Percentiles rank a stretch among this genome's conserved stretches.
These are phyloP conservation scores for Porodaedalea pini DNA, from an alignment of 1,284 basidiomycete genomes.

Conservation along the genomic window DNA sequence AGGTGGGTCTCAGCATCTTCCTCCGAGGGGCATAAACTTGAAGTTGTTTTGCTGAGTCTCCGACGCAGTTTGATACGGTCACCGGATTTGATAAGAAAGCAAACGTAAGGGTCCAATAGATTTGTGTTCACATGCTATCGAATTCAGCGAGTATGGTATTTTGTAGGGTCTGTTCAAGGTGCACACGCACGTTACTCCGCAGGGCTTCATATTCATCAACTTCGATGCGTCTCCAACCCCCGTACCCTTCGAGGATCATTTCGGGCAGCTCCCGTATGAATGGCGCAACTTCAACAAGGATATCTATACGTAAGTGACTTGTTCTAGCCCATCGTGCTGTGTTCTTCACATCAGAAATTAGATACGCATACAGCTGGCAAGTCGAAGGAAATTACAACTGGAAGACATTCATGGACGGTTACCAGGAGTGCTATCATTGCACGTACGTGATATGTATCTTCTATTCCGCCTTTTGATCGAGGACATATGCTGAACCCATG, in stretches of 20 bases:
- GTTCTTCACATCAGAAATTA: background rate
- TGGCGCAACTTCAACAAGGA: slow-evolving; percentile 15
- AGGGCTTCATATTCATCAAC: slow-evolving; percentile 29
- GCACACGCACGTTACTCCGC: slow-evolving; percentile 26
- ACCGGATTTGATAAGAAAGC: slow-evolving; percentile 27
- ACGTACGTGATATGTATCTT: slow-evolving; percentile 6
- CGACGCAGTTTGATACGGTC: slow-evolving; percentile 25
- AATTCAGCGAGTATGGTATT: background rate
- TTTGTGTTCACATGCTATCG: background rate
- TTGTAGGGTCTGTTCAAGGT: slow-evolving; percentile 25
- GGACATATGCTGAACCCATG: background rate
- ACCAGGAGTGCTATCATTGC: slow-evolving; percentile 29
- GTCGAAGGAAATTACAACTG: slow-evolving; percentile 21
- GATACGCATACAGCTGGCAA: slow-evolving; percentile 19
- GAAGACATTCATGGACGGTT: slow-evolving; percentile 29
- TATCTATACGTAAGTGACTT: slow-evolving; percentile 17
- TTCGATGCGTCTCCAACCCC: slow-evolving; percentile 25
- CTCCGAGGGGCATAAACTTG: background rate
- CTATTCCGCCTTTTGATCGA: background rate
- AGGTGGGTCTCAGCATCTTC: slow-evolving; percentile 4
- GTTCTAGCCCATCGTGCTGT: background rate
- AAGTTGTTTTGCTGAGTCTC: background rate
- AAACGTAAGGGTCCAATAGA: slow-evolving; percentile 18
- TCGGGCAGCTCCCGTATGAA: slow-evolving; percentile 19
- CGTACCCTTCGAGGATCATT: slow-evolving; percentile 25